Evolutionary conservation across 2,329 filamentous ascomycete genomes (phyloP), one percentile per base, ranked within the genome.

Genomic region (Claviceps digitariae): DNA sequence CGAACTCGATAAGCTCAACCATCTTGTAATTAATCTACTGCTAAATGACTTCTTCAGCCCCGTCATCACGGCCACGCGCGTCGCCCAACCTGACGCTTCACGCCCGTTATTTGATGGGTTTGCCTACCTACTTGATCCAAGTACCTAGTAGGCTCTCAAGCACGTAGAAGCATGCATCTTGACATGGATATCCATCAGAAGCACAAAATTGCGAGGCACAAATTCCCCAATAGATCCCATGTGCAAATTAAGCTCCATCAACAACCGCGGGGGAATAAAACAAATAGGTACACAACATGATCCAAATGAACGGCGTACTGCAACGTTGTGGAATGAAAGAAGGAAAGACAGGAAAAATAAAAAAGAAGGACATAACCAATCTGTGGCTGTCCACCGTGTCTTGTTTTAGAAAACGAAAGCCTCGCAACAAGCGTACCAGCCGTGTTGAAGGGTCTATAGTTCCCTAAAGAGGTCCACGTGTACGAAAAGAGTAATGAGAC

Each of bases 361-460:
- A 48, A 2, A 31, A 10, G 8, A 41, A 17, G n/a, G 17, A 20
- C 17, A 40, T 25, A 4, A 21, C 9, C 25, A 25, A 36, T 15
- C 8, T n/a, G n/a, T 48, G 29, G 25, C 44, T 29, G 23, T 21
- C 25, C 38, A 38, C 34, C 44, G 34, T 43, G 12, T 41, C 25
- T 40, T 51, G 29, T 20, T 23, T 13, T n/a, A n/a, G 20, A 8
- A 27, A 49, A 40, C 1, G 23, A 50, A 3, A 25, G 12, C n/a
- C 20, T 29, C 17, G 41, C 53, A 51, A 53, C 44, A 23, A 50
- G 51, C 55, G 38, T 51, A 34, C 48, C 51, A 55, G 53, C 45
- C 48, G 48, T 41, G 29, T 48, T 48, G 45, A 43, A 29, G 31
- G 3, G n/a, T 40, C 38, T 6, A 23, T 44, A 47, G 31, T 27